Evolutionary conservation across 208 protist species (phyloP), one percentile per base, ranked within the genome.

Genomic region (Acanthamoeba lenticulata): DNA sequence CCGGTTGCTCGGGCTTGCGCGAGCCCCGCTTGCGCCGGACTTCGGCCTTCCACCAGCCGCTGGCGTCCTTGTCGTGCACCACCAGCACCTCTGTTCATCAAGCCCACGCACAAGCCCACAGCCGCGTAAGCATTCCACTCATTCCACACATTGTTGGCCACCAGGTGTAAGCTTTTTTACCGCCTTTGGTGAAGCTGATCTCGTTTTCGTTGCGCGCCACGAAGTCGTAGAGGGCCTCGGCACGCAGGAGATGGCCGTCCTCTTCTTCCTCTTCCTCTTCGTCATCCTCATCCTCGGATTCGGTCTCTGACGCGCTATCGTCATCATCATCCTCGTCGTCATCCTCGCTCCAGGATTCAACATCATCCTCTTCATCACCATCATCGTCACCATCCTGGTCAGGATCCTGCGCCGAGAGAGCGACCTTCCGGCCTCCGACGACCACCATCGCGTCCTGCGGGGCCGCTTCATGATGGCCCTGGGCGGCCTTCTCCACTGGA

Each of bases 161-260:
- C n/a, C n/a, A 60, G 52, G 21, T 60, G 21, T 60, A 60, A 27
- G 52, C 15, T 21, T 72, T 13, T 7, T 7, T 85, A 85, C 42
- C 79, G 11, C 79, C 79, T 17, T 62, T 52, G 79, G 49, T 27
- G 29, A 89, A 89, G 32, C 29, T 62, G 6, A 89, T n/a, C 15
- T 89, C 79, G 45, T 89, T 89, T 7, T 62, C 79, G 45, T 89
- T 89, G 9, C 79, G 42, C 7, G 79, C 79, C 1, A 24, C 34
- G n/a, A 89, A 89, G 79, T 89, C 79, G 49, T 65, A 89, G 24
- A 89, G 38, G 5, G 79, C 79, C 49, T 89, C 45, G 11, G 49
- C 79, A 7, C 49, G 42, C 29, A 89, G 36, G 0, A 36, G 32
- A 42, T 89, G 15, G n/a, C 60, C 34, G 45, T 62, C 9, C n/a